Conservation (phyloP, 2,329 filamentous ascomycete species). For the Aspergillus versicolor region DNA sequence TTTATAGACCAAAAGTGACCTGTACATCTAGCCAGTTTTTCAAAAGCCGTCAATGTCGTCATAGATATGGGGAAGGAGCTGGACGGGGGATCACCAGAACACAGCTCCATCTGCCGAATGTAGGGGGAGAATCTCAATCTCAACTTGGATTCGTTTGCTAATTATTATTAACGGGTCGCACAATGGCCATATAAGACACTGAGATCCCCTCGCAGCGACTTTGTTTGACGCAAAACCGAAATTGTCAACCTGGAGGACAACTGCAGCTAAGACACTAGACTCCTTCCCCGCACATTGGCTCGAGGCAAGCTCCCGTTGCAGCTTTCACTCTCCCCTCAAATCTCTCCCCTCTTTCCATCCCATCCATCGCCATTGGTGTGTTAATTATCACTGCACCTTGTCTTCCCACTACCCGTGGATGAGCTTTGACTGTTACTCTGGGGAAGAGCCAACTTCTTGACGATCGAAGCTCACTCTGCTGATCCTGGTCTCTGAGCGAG, state of each 20-base stretch:
- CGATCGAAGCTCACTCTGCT: constrained; percentile 14
- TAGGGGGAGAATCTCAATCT: neutral
- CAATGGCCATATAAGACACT: neutral
- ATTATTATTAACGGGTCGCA: neutral
- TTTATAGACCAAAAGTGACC: neutral
- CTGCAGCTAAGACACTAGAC: constrained; percentile 8
- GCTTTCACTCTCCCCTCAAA: constrained; percentile 18
- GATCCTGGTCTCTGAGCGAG: constrained; percentile 16
- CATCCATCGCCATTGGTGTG: constrained; percentile 16
- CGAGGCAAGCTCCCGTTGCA: neutral
- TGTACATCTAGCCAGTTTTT: neutral
- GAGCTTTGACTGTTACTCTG: constrained; percentile 10
- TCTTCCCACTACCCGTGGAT: constrained; percentile 7
- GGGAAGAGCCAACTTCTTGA: constrained; percentile 12
- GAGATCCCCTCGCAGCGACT: neutral
- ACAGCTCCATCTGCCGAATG: neutral
- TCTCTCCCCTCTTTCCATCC: constrained; percentile 14
- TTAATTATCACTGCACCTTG: constrained; percentile 12
- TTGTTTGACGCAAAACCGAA: neutral
- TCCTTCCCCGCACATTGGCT: constrained; percentile 21
- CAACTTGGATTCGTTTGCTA: neutral
- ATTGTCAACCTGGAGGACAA: neutral
- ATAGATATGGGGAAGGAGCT: constrained; percentile 2
- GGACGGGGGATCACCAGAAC: neutral
- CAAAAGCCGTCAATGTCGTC: neutral